phyloP scores from a whole-genome alignment of 2,329 filamentous ascomycete species.

The Plenodomus lindquistii region DNA sequence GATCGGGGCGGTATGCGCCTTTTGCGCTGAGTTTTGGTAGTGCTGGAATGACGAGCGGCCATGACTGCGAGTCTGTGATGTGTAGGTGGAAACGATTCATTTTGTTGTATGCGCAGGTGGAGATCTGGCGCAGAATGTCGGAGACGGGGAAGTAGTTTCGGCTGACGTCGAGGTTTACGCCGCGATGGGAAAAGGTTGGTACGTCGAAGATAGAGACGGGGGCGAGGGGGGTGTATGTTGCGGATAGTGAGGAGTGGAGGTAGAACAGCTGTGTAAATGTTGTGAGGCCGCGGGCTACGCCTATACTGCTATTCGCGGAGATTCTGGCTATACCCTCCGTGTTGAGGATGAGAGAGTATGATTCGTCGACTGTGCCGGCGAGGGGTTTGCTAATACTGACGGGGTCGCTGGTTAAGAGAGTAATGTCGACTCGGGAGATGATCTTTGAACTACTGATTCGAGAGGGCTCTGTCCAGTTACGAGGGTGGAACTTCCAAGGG shows the following conservation, averaged over 20 bases:
- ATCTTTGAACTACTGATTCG: constrained; percentile 48
- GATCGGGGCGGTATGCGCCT: constrained; percentile 70
- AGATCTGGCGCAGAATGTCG: constrained; percentile 74
- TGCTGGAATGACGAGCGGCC: constrained; percentile 79
- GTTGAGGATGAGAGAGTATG: constrained; percentile 69
- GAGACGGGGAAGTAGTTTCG: constrained; percentile 70
- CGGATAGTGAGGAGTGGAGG: constrained; percentile 61
- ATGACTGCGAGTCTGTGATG: constrained; percentile 81
- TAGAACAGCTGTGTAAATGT: constrained; percentile 82
- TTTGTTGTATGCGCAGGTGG: constrained; percentile 77
- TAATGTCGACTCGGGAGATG: constrained; percentile 65
- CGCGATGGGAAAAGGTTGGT: constrained; percentile 76
- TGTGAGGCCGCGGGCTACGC: constrained; percentile 73
- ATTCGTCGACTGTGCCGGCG: constrained; percentile 71
- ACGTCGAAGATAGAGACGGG: constrained; percentile 73
- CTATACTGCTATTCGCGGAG: constrained; percentile 66
- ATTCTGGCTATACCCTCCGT: constrained; percentile 64
- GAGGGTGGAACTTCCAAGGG: constrained; percentile 76
- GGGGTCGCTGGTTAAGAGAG: constrained; percentile 61
- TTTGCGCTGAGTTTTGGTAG: constrained; percentile 72
- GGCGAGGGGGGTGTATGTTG: constrained; percentile 68
- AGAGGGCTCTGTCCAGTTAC: constrained; percentile 66
- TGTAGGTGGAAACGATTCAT: constrained; percentile 82
- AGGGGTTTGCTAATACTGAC: constrained; percentile 62
- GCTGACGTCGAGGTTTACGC: constrained; percentile 77